Evolutionary conservation across 2,329 filamentous ascomycete species (phyloP).

Genomic region (Apiospora pterosperma): DNA sequence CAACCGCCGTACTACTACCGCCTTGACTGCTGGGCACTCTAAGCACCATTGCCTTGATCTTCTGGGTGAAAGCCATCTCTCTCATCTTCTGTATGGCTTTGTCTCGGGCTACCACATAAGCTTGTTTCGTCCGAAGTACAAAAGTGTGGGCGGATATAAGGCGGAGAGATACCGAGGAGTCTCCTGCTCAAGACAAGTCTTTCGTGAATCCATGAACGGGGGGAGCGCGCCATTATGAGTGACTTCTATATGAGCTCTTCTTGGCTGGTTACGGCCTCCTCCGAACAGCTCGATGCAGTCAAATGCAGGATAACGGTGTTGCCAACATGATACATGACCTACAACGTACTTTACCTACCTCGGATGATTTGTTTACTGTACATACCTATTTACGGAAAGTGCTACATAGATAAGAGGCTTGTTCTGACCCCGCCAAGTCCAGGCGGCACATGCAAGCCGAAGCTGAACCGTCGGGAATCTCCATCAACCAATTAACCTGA

Average conservation of each 20-base stretch:
- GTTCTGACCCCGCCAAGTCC: not conserved
- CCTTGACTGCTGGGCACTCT: not conserved
- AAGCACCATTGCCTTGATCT: not conserved
- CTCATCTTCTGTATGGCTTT: not conserved
- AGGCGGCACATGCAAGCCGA: not conserved
- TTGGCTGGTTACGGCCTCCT: not conserved
- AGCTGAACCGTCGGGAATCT: not conserved
- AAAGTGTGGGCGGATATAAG: not conserved
- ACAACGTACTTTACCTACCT: not conserved
- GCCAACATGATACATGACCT: not conserved
- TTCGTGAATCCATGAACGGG: not conserved
- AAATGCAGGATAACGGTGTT: not conserved
- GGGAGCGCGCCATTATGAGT: not conserved
- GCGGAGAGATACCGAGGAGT: not conserved
- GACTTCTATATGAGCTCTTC: too few relatives aligned
- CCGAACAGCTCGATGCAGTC: not conserved
- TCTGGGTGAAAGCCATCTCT: not conserved
- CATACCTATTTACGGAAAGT: not conserved
- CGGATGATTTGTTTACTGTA: not conserved
- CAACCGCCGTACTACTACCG: not conserved
- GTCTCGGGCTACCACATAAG: not conserved
- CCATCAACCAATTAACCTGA: not conserved
- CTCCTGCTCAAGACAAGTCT: not conserved
- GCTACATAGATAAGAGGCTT: not conserved
- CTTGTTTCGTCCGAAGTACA: not conserved